Evolutionary conservation across 2,329 filamentous ascomycete species (phyloP), one percentile per base, ranked within the genome.

Genomic region (Cladophialophora immunda): DNA sequence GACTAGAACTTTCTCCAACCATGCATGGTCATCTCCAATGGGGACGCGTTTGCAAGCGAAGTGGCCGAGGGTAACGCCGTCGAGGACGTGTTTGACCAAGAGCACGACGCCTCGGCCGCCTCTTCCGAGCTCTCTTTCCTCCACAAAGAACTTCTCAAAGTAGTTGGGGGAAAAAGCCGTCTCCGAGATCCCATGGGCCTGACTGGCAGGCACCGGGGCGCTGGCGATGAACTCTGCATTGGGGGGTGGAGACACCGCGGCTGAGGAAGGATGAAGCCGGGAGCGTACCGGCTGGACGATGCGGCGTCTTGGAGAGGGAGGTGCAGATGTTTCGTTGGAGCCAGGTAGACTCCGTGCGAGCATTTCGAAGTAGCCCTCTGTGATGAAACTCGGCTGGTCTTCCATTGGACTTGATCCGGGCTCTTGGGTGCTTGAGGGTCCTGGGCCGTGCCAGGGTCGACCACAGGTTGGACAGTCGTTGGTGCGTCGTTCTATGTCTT

Each of bases 31-130:
- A 75, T 99, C 91, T 15, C 95, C 92, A 3, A 99, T 95, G 0
- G 95, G 96, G 0, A 99, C 94, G 54, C 96, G 89, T 80, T 99
- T 99, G 83, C 95, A 99, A 13, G 95, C 95, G 78, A 97, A 99
- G 70, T 95, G 87, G 1, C 95, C 95, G 1, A 99, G 84, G 34
- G 89, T 87, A 53, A 97, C 94, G 25, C 92, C 90, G 77, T 98
- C 95, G 65, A 99, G 88, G 71, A 97, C 86, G 79, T 99, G 95
- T 67, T 92, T 89, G 9, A 99, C 95, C n/a, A 98, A 84, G 55
- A 99, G 80, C 1, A 99, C 95, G 3, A 99, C 93, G 0, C 95
- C 95, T 76, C 97, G 97, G 2, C 96, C 95, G 25, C 96, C 95
- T 74, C 91, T 87, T 0, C 95, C 95, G 0, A 99, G 84, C 74